phyloP scores from a whole-genome alignment of 176 grass and related monocot genomes.

The Cymbopogon citratus region DNA sequence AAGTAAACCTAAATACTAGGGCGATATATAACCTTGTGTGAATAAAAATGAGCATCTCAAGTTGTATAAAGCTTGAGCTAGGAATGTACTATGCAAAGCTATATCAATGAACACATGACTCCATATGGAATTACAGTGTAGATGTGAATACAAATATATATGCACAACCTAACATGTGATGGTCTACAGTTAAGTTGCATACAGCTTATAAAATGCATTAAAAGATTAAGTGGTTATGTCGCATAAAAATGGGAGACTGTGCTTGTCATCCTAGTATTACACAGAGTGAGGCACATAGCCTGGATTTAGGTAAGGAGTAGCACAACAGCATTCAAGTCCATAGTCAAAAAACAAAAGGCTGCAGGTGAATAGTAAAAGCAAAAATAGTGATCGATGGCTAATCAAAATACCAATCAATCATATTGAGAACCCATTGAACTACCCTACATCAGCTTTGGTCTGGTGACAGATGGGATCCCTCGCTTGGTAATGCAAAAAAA shows the following conservation, averaged over 20 bases:
- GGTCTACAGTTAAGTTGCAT: constrained; percentile 8
- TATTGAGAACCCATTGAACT: neutral
- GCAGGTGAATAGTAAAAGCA: neutral
- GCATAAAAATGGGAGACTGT: neutral
- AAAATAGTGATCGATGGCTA: neutral
- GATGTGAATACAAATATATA: neutral
- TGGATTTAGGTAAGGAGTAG: constrained; percentile 1
- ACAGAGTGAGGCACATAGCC: neutral
- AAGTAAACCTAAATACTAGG: neutral
- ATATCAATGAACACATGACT: neutral
- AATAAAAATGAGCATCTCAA: neutral
- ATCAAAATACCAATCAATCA: neutral
- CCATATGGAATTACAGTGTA: neutral
- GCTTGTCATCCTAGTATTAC: neutral
- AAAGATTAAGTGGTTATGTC: neutral
- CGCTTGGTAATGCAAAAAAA: neutral
- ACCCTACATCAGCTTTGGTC: neutral
- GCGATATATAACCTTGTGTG: neutral
- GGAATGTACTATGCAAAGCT: neutral
- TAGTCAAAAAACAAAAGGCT: neutral
- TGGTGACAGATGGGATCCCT: neutral
- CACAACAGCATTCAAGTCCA: neutral
- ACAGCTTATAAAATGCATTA: neutral
- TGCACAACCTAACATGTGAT: neutral
- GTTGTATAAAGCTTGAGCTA: neutral